phyloP scores from a whole-genome alignment of 2,329 filamentous ascomycete genomes.

The Diaporthe sp. region DNA sequence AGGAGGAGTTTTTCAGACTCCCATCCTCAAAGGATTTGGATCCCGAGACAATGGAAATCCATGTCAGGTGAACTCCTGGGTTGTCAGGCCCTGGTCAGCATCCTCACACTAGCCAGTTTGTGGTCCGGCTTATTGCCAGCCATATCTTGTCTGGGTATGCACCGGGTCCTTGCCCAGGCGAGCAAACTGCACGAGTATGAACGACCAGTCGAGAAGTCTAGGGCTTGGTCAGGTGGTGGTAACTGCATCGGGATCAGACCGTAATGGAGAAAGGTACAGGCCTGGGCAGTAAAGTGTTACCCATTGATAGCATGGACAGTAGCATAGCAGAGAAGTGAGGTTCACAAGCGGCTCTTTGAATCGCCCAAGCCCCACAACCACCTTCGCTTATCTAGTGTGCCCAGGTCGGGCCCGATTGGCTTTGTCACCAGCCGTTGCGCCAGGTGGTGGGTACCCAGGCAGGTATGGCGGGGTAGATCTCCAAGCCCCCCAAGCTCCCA shows the following conservation, averaged over 20 bases:
- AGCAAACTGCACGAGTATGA: too few relatives aligned
- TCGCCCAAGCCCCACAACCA: too few relatives aligned
- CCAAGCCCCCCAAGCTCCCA: constrained; percentile 1
- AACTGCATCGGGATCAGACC: background rate
- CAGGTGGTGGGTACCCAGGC: background rate
- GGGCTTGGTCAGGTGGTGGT: background rate
- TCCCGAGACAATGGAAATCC: background rate
- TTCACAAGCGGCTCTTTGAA: constrained; percentile 13
- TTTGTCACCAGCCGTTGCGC: background rate
- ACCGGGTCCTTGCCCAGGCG: background rate
- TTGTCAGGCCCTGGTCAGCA: background rate
- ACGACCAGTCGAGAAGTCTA: background rate
- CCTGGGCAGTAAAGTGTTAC: too few relatives aligned
- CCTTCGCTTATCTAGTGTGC: constrained; percentile 15
- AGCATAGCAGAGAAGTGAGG: background rate
- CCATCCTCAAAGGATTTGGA: background rate
- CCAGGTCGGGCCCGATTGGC: background rate
- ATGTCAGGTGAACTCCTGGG: background rate
- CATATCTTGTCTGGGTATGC: background rate
- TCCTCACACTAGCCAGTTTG: background rate
- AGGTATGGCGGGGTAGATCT: constrained; percentile 20
- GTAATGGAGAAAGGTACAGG: too few relatives aligned
- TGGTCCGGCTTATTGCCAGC: background rate
- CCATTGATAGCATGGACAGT: too few relatives aligned
- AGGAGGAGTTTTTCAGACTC: background rate